phyloP scores from a whole-genome alignment of 352 stramenopile genomes.

The Peronospora tabacina region DNA sequence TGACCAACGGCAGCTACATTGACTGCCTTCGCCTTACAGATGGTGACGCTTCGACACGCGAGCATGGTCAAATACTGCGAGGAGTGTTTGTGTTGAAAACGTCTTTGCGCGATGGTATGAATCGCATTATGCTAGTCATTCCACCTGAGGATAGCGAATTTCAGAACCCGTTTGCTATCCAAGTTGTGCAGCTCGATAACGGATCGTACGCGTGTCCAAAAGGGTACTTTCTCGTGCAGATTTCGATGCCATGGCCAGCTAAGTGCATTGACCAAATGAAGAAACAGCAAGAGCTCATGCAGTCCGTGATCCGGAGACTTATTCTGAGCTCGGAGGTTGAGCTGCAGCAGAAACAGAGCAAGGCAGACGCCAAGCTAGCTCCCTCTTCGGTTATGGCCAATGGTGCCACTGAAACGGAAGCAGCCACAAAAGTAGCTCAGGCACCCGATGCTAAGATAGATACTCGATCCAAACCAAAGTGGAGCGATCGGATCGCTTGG shows the following conservation, averaged over 20 bases:
- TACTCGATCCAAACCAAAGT: slow-evolving; percentile 2
- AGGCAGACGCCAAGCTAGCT: not conserved
- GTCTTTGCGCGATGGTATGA: slow-evolving; percentile 37
- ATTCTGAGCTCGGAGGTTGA: slow-evolving; percentile 22
- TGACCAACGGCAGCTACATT: slow-evolving; percentile 52
- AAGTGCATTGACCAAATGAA: slow-evolving; percentile 35
- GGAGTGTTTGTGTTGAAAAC: slow-evolving; percentile 47
- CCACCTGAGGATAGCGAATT: slow-evolving; percentile 47
- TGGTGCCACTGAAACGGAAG: not conserved
- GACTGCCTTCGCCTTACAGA: slow-evolving; percentile 19
- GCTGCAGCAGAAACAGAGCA: slow-evolving; percentile 10
- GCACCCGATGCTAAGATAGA: not conserved
- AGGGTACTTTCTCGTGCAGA: slow-evolving; percentile 51
- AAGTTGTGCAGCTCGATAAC: slow-evolving; percentile 64
- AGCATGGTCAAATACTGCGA: slow-evolving; percentile 40
- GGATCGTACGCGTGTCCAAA: slow-evolving; percentile 57
- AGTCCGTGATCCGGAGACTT: slow-evolving; percentile 27
- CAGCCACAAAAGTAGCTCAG: not conserved
- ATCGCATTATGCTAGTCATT: slow-evolving; percentile 57
- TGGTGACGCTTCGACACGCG: slow-evolving; percentile 1
- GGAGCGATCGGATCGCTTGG: slow-evolving; percentile 39
- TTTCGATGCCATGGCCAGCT: slow-evolving; percentile 44
- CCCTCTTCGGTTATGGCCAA: not conserved
- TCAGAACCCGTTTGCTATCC: slow-evolving; percentile 53
- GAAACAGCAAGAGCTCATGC: slow-evolving; percentile 34